Evolutionary conservation across 192 early-diverging fungal genomes (phyloP), one percentile per base, ranked within the genome.

Genomic region (Irineochytrium annulatum): DNA sequence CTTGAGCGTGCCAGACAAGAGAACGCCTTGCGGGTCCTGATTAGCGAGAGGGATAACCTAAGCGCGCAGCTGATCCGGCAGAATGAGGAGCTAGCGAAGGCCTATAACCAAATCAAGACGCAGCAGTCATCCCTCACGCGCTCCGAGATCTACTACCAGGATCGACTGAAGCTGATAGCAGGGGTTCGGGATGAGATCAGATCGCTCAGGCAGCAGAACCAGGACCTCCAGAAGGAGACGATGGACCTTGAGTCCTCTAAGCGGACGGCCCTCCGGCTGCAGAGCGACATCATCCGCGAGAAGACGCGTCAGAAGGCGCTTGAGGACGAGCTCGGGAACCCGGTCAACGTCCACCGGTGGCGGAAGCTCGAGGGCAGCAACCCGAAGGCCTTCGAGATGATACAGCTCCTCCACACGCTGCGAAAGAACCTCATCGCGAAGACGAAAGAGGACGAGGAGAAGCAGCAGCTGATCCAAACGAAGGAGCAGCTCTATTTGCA

Each of bases 331-430:
- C 68, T 85, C 8, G 51, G 71, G 57, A 76, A 86, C 35, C 82
- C 79, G 28, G 73, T 86, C 51, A 86, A 86, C 62, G 79, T 86
- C 6, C 83, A 86, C 55, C 65, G 83, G 16, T 86, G 83, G 83
- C 53, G 83, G 31, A 79, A 82, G 52, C 62, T 86, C n/a, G 81
- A 84, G 46, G 79, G 79, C 6, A 64, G 61, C n/a, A 76, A 81
- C 41, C 83, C 83, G 26, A 72, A 85, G 55, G 77, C 73, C 1
- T 82, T 69, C 35, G 77, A 77, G 44, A 73, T 82, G 71, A 65
- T 86, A 34, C 79, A 80, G 62, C 59, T 85, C 8, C 68, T 80
- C 19, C 83, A 85, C 43, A 70, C 75, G 33, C 64, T 86, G 30
- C 83, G 85, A 58, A 74, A 71, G 63, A 79, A 81, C 54, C 67